A percentile compares a stretch with the other conserved stretches of the same genome.
These are phyloP conservation scores for Termitomyces sp. DNA, from an alignment of 768 basidiomycete species.

Conservation along the genomic window DNA sequence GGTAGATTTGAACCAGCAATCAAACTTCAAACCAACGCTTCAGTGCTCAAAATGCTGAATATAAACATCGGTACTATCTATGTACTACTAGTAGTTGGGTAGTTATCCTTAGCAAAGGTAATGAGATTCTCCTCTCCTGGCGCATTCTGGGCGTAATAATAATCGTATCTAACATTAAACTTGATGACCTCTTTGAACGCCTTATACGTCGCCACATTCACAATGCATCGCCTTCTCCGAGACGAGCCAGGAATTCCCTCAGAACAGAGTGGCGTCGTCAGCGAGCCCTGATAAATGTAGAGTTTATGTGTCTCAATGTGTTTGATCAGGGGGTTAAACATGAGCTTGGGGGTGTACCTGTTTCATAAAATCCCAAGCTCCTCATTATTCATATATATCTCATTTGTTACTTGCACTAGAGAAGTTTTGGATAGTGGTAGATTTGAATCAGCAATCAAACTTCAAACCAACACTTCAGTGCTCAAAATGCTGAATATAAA, in stretches of 20 bases:
- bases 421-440: too few relatives aligned
- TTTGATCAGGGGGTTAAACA: background rate
- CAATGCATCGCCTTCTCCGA: background rate
- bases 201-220: conserved; percentile 6
- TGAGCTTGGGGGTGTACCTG: background rate
- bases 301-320: background rate
- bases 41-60: background rate
- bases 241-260: conserved; percentile 13
- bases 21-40: background rate
- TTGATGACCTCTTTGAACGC: conserved; percentile 13
- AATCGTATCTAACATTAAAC: conserved; percentile 13
- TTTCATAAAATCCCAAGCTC: too few relatives aligned
- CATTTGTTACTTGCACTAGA: too few relatives aligned
- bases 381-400: too few relatives aligned
- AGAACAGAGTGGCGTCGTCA: conserved; percentile 14
- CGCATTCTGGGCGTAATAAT: conserved; percentile 11
- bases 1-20: background rate
- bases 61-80: too few relatives aligned
- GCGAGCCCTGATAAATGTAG: conserved; percentile 11
- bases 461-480: background rate
- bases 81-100: background rate
- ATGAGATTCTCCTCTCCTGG: conserved; percentile 11
- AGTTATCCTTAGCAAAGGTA: conserved; percentile 2
- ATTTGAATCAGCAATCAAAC: background rate
- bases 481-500: background rate